Conservation (phyloP, 371 early-diverging fungal genomes). For the Rhizopus arrhizus region DNA sequence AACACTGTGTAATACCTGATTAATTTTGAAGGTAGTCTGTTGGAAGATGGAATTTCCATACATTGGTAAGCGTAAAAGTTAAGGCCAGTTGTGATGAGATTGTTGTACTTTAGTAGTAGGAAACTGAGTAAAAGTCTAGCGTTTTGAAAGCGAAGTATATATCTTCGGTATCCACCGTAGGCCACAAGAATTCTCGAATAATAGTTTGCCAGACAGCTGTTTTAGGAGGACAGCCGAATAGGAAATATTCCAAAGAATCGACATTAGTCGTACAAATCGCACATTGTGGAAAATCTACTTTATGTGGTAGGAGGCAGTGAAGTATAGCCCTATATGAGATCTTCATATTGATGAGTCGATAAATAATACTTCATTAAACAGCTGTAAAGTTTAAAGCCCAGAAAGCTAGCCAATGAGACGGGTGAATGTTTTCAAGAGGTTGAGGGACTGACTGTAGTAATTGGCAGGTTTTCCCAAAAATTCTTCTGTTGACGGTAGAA, state of each 20-base stretch:
- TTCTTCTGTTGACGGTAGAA: not conserved
- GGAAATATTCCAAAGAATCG: too few relatives aligned
- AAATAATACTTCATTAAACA: not conserved
- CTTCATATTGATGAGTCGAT: not conserved
- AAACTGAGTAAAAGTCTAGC: not conserved
- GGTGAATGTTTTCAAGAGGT: too few relatives aligned
- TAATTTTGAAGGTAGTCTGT: too few relatives aligned
- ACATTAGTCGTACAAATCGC: too few relatives aligned
- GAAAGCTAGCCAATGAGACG: not conserved
- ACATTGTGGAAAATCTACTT: too few relatives aligned
- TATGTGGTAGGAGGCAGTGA: not conserved
- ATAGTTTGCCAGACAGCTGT: too few relatives aligned
- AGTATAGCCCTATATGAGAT: not conserved
- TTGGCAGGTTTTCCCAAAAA: not conserved
- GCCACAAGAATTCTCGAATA: constrained; percentile 2
- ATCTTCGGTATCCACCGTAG: not conserved
- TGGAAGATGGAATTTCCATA: not conserved
- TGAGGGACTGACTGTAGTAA: too few relatives aligned
- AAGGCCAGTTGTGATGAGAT: not conserved
- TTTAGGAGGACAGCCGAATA: too few relatives aligned
- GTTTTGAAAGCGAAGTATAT: not conserved
- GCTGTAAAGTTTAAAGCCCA: not conserved
- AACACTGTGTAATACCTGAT: too few relatives aligned
- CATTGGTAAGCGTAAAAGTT: not conserved
- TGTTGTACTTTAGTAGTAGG: not conserved